A percentile compares a stretch with the other conserved stretches of the same genome.
Conservation (phyloP, 768 basidiomycete genomes). For the Xerocomellus intermedius region DNA sequence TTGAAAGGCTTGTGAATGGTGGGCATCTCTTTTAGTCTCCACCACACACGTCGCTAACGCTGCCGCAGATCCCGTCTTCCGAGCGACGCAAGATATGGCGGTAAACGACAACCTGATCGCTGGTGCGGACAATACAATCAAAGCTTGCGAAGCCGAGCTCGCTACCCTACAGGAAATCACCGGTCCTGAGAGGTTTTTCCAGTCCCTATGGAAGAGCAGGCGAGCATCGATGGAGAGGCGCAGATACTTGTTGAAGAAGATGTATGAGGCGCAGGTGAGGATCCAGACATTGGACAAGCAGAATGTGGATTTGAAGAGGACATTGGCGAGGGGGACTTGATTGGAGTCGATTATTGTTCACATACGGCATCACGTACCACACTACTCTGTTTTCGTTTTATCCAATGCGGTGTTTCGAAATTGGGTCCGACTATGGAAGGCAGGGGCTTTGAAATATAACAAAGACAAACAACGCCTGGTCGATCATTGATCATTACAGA, state of each 20-base stretch:
- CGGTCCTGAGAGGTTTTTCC: constrained; percentile 45
- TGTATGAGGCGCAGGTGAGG: constrained; percentile 66
- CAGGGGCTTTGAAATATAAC: constrained; percentile 20
- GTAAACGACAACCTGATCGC: constrained; percentile 69
- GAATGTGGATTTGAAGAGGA: constrained; percentile 66
- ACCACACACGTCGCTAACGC: not conserved
- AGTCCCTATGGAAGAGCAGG: constrained; percentile 43
- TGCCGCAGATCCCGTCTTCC: constrained; percentile 68
- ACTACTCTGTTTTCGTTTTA: not conserved
- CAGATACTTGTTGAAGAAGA: constrained; percentile 69
- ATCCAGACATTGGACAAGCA: constrained; percentile 67
- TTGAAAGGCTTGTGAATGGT: constrained; percentile 80
- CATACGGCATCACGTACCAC: not conserved
- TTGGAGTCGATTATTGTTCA: not conserved
- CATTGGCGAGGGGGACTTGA: constrained; percentile 43
- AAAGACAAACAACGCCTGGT: constrained; percentile 22
- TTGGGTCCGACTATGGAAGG: constrained; percentile 5
- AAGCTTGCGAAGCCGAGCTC: constrained; percentile 75
- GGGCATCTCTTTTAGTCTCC: constrained; percentile 9
- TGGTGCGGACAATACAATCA: constrained; percentile 60
- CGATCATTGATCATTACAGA: not conserved
- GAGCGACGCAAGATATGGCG: constrained; percentile 76
- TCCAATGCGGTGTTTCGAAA: no score
- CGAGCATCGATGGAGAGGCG: constrained; percentile 58
- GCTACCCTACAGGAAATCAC: constrained; percentile 60